Evolutionary conservation across 331 rosid genomes (phyloP), one percentile per base, ranked within the genome.

Genomic region (Cucumis variabilis): DNA sequence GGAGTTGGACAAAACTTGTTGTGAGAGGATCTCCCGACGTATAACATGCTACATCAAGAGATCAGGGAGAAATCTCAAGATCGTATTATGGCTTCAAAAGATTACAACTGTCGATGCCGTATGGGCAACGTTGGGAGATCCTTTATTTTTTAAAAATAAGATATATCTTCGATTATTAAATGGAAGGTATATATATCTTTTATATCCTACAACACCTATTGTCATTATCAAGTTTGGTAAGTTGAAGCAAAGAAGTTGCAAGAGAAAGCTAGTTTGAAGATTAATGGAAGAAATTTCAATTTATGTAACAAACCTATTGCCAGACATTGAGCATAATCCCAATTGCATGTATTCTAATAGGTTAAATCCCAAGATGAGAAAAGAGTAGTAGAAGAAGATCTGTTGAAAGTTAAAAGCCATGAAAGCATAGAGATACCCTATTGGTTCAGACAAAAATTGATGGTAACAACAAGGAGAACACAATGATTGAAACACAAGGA

Each of bases 401-500:
- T 93, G 74, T 94, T 97, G 88, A 94, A 91, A 81, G 92, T 92
- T 86, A 98, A 93, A 90, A 95, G 92, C 99, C 99, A 97, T 88
- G 99, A 95, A 87, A 95, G 97, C 68, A 97, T 90, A 86, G 98
- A 91, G 85, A 90, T 93, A 37, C 99, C 98, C 89, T 97, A 98
- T 81, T 92, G 97, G 93, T 97, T 97, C 73, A 97, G 89, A 89
- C 93, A 90, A 90, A 92, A 84, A 74, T 74, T 44, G 27, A 41
- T 74, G 81, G 81, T 13, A 91, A 88, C 88, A 95, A 88, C 88
- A 95, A 88, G 82, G 92, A 87, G 74, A 96, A 25, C 73, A 91
- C 88, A 86, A 93, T 90, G 86, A 92, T 88, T 88, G 92, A 72
- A 84, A 62, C 30, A 85, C n/a, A n/a, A n/a, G n/a, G n/a, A n/a